Conservation (phyloP, 257 asterid species). For the Lavandula angustifolia region DNA sequence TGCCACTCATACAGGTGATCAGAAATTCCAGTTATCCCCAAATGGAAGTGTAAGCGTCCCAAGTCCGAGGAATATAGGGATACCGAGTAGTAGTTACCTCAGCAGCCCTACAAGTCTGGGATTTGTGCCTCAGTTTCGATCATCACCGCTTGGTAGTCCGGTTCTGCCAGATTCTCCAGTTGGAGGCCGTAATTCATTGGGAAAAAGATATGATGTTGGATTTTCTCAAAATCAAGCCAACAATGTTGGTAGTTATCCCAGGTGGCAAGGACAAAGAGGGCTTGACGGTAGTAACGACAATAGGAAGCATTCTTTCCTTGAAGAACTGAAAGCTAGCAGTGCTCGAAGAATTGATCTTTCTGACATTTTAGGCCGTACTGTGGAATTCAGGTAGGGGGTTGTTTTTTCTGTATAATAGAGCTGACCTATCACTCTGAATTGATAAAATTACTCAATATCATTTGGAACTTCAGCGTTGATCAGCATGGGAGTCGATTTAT, state of each 20-base stretch:
- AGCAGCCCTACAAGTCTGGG: conserved; percentile 57
- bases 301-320: conserved; percentile 68
- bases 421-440: neutral
- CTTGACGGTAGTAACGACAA: conserved; percentile 50
- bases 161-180: conserved; percentile 69
- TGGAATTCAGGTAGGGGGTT: conserved; percentile 68
- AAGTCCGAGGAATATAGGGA: conserved; percentile 53
- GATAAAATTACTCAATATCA: conserved; percentile 19
- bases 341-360: conserved; percentile 68
- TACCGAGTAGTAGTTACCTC: conserved; percentile 50
- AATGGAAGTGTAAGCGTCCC: conserved; percentile 46
- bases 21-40: conserved; percentile 49
- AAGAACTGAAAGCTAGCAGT: conserved; percentile 69
- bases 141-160: conserved; percentile 75
- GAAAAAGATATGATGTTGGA: conserved; percentile 57
- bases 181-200: conserved; percentile 46
- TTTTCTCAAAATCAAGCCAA: conserved; percentile 53
- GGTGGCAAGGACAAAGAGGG: conserved; percentile 73
- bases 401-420: conserved; percentile 1
- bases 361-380: conserved; percentile 67
- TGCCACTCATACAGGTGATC: conserved; percentile 52
- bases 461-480: conserved; percentile 59
- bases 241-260: conserved; percentile 52
- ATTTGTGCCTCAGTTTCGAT: conserved; percentile 60
- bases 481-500: conserved; percentile 93